A percentile compares a stretch with the other conserved stretches of the same genome.
phyloP scores from a whole-genome alignment of 1,139 yeast species.

The Blastobotrys malaysiensis region DNA sequence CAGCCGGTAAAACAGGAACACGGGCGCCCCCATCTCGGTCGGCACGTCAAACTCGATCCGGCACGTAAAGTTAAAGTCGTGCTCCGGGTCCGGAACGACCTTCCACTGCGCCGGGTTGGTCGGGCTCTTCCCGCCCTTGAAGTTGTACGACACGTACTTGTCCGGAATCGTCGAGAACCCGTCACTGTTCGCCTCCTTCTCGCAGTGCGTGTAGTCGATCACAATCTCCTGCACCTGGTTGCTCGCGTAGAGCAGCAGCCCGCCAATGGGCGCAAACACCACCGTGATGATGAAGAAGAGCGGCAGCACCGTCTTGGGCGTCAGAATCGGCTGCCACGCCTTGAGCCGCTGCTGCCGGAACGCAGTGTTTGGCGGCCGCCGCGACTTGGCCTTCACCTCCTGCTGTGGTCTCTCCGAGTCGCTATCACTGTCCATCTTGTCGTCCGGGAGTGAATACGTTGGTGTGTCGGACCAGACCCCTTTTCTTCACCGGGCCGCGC shows the following conservation, averaged over 20 bases:
- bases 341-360: constrained; percentile 44
- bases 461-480: not conserved
- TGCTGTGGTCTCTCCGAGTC: constrained; percentile 30
- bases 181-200: constrained; percentile 47
- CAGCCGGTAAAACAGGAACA: constrained; percentile 73
- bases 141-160: constrained; percentile 49
- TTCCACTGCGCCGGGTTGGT: constrained; percentile 61
- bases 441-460: not conserved
- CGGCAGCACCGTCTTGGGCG: constrained; percentile 87
- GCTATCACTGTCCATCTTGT: constrained; percentile 35
- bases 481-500: not conserved
- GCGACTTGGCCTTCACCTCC: constrained; percentile 31
- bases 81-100: constrained; percentile 40
- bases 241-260: constrained; percentile 82
- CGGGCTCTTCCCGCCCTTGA: constrained; percentile 35
- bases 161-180: constrained; percentile 58
- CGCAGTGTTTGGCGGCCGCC: constrained; percentile 41
- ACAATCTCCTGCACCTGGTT: constrained; percentile 67
- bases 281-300: constrained; percentile 67
- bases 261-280: constrained; percentile 89
- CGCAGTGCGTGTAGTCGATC: constrained; percentile 79
- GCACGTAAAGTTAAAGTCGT: constrained; percentile 39
- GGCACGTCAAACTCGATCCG: constrained; percentile 76
- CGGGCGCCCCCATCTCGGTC: constrained; percentile 64
- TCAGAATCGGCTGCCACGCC: constrained; percentile 70